Evolutionary conservation across 768 basidiomycete species (phyloP), one percentile per base, ranked within the genome.

Genomic region (Tulasnella sp.): DNA sequence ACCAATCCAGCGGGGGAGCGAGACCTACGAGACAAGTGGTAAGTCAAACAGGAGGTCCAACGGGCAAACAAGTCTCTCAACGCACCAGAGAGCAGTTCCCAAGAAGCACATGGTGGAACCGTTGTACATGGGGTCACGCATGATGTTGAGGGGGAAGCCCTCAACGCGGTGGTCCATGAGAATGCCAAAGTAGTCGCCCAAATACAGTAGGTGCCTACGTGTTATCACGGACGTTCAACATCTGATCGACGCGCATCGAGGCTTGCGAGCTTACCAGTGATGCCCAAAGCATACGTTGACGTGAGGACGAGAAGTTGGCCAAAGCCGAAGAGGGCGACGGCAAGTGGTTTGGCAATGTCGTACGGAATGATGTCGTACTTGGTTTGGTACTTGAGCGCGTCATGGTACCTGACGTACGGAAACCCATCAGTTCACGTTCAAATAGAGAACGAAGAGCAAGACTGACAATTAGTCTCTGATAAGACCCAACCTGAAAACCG

Each of bases 191-290:
- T 80, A 82, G 92, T 95, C 78, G 93, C 79, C 93, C 79, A 94
- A 93, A 81, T 93, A 93, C 92, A n/a, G n/a, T n/a, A n/a, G n/a
- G 92, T 0, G 85, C 82, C 92, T 67, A 94, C 85, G 36, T 11
- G 15, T 11, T n/a, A 37, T 9, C 29, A 36, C 64, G 7, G 34
- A 49, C 34, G 25, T 8, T 36, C 34, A 72, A 36, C 14, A 14
- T 17, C 73, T 11, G 7, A 38, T 15, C 8, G 54, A 15, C 83
- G 58, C 85, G 81, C n/a, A n/a, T n/a, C n/a, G n/a, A n/a, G n/a
- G n/a, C n/a, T n/a, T n/a, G n/a, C n/a, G 96, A 98, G 42, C 1
- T 96, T 97, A 42, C 96, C 97, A 2, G 97, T 98, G 80, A 98
- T 84, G 1, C 97, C 97, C 6, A 99, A 84, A 0, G 92, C 90